Conservation (phyloP, 129 eudicot species). For the Centaurea solstitialis region DNA sequence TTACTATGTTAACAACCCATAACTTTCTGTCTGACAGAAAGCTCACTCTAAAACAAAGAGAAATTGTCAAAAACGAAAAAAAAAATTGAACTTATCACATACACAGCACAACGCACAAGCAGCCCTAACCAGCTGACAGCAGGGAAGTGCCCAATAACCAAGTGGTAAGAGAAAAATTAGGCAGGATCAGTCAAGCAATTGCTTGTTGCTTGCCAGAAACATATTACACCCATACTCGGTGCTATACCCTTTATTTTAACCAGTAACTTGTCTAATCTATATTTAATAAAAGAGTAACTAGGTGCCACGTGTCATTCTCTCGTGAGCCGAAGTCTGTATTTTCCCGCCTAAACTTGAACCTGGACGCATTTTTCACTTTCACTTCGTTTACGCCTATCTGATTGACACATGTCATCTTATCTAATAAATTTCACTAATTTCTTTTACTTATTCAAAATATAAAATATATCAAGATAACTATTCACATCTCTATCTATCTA, state of each 20-base stretch:
- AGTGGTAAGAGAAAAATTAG: neutral
- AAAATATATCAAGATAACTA: too few species aligned
- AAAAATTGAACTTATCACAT: neutral
- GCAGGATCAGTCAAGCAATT: neutral
- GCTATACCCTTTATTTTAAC: neutral
- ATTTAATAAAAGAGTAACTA: too few species aligned
- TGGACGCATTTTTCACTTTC: too few species aligned
- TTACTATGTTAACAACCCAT: neutral
- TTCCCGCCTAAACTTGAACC: too few species aligned
- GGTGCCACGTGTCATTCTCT: too few species aligned
- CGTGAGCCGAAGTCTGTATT: too few species aligned
- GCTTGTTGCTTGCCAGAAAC: neutral
- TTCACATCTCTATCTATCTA: too few species aligned
- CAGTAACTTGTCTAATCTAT: neutral
- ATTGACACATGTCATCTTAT: too few species aligned
- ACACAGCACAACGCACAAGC: neutral
- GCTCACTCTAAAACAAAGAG: neutral
- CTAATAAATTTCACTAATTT: too few species aligned
- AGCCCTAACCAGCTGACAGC: neutral
- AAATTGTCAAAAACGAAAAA: neutral
- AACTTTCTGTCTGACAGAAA: neutral
- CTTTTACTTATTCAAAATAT: too few species aligned
- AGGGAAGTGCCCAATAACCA: neutral
- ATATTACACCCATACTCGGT: neutral
- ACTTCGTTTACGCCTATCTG: too few species aligned